phyloP scores from a whole-genome alignment of 2,329 filamentous ascomycete species.

The Dactylonectria macrodidyma region DNA sequence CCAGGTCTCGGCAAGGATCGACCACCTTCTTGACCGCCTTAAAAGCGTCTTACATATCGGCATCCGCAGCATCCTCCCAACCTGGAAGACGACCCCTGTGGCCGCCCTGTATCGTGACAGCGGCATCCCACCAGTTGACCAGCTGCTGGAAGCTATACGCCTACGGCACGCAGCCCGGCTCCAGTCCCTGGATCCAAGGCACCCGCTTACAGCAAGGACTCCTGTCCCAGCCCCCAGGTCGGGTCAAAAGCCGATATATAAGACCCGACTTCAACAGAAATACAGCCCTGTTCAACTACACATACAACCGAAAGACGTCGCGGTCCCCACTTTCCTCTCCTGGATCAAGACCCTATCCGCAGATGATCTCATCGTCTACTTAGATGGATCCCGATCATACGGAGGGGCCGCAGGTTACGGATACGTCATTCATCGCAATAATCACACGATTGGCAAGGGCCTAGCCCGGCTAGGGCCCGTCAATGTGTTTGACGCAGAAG shows the following conservation, averaged over 20 bases:
- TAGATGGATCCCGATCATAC: background rate
- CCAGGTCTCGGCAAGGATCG: background rate
- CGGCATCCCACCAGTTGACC: too few relatives aligned
- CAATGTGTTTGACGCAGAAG: constrained; percentile 1
- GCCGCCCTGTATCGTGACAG: background rate
- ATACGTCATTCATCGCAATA: background rate
- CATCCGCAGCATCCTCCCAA: background rate
- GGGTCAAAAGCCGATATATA: too few relatives aligned
- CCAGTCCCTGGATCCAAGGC: too few relatives aligned
- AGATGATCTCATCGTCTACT: background rate
- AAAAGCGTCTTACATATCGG: background rate
- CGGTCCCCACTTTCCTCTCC: background rate
- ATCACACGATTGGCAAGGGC: background rate
- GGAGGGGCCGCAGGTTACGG: background rate
- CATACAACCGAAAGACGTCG: background rate
- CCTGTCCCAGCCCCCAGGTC: too few relatives aligned
- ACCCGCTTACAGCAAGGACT: too few relatives aligned
- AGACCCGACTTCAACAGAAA: too few relatives aligned
- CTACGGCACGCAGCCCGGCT: background rate
- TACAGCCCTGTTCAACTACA: too few relatives aligned
- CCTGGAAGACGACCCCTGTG: background rate
- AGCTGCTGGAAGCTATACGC: background rate
- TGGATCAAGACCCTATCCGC: background rate
- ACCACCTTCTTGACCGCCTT: background rate
- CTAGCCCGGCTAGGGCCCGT: background rate